Evolutionary conservation across 2,329 filamentous ascomycete genomes (phyloP).

Genomic region (Aspergillus thermomutatus): DNA sequence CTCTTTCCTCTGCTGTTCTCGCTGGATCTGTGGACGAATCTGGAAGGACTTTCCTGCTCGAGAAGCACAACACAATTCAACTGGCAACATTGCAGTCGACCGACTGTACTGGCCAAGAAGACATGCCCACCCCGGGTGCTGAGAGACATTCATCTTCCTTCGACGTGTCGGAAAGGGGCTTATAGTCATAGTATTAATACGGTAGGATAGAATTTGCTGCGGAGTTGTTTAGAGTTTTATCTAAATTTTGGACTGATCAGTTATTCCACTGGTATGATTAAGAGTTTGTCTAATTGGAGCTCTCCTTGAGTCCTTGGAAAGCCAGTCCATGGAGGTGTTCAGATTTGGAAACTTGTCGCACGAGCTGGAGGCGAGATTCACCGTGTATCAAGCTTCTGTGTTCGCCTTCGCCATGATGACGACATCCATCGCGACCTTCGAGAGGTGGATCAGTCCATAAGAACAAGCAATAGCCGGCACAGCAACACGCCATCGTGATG

Average conservation of each 20-base stretch:
- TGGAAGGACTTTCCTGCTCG: too few species aligned
- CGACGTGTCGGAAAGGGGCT: too few species aligned
- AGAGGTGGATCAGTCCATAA: background rate
- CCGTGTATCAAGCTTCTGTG: background rate
- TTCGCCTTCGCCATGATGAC: background rate
- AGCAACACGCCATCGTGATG: background rate
- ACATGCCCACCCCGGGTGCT: too few species aligned
- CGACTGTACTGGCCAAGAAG: too few species aligned
- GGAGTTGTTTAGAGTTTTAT: background rate
- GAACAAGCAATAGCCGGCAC: background rate
- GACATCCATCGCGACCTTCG: background rate
- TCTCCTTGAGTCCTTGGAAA: background rate
- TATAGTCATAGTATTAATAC: too few species aligned
- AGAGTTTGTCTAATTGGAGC: too few species aligned
- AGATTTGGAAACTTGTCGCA: background rate
- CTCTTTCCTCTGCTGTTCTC: too few species aligned
- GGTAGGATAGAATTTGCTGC: too few species aligned
- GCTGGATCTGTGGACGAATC: too few species aligned
- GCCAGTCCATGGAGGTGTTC: background rate
- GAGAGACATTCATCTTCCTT: too few species aligned
- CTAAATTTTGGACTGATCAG: background rate
- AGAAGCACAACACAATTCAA: too few species aligned
- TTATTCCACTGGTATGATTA: background rate
- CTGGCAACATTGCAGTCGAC: too few species aligned
- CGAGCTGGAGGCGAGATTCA: background rate